Percentiles rank a stretch among this genome's conserved stretches.
phyloP scores from a whole-genome alignment of 2,329 filamentous ascomycete species.

The Seiridium unicorne region DNA sequence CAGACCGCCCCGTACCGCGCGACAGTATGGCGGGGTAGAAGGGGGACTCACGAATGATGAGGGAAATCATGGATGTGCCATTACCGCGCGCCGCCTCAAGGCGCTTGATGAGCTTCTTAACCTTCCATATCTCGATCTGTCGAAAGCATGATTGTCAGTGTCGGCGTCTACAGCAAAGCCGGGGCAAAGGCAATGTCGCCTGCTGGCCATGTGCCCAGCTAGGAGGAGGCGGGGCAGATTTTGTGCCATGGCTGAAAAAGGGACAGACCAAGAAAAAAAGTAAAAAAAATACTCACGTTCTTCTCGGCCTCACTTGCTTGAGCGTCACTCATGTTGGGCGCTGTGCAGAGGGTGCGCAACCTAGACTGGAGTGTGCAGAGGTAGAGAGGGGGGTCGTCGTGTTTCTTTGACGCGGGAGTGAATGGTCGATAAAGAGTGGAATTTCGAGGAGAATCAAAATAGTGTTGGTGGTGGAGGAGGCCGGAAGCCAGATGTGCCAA shows the following conservation, averaged over 20 bases:
- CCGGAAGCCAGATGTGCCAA: neutral
- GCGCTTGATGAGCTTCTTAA: constrained; percentile 99
- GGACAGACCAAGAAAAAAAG: neutral
- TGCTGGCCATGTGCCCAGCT: neutral
- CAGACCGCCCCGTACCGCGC: neutral
- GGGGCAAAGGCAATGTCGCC: neutral
- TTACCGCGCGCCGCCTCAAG: constrained; percentile 96
- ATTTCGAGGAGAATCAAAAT: neutral
- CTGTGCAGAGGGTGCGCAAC: constrained; percentile 6
- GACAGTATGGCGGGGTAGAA: constrained; percentile 12
- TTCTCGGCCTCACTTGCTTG: constrained; percentile 95
- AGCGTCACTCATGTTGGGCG: constrained; percentile 77
- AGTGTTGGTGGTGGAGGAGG: neutral
- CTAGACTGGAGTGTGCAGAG: neutral
- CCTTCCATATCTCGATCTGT: constrained; percentile 85
- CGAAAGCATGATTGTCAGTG: neutral
- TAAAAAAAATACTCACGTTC: constrained; percentile 59
- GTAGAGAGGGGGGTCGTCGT: neutral
- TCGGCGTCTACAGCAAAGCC: neutral
- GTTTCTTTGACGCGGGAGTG: neutral
- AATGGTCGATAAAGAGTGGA: neutral
- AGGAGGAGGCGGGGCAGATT: neutral
- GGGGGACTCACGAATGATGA: constrained; percentile 82
- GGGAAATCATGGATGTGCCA: constrained; percentile 98
- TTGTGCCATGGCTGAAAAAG: neutral